Evolutionary conservation across 129 eudicot species (phyloP), one percentile per base, ranked within the genome.

Genomic region (Calendula officinalis): DNA sequence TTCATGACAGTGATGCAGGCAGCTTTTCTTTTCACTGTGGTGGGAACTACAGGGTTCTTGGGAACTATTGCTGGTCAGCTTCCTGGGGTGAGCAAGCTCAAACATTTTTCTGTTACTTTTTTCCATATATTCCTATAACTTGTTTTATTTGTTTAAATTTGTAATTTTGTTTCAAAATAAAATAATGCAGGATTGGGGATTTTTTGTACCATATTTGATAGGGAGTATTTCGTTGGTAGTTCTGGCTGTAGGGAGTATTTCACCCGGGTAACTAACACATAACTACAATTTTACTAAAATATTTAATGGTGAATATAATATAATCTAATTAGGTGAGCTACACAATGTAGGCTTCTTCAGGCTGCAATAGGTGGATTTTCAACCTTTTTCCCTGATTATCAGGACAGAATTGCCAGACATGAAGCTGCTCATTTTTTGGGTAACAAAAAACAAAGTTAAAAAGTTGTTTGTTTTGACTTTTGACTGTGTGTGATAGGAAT

Each of bases 1-100:
- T 75, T 81, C 77, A 68, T 80, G 78, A 80, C 96, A 88, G 97
- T 94, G 80, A 80, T 94, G 97, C 99, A 94, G 99, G 99, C 96
- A 45, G 99, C 97, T 76, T 94, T 94, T 75, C 97, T 94, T 64
- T 76, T 80, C 70, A 85, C 99, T 12, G 99, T 94, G 82, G 99
- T 94, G 62, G 99, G 99, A 56, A 71, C 86, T 58, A 88, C 99
- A 50, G 95, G 97, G 56, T 82, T 80, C 52, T 73, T 94, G 77
- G 99, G 79, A 60, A 64, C 84, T 73, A 83, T 94, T 56, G 92
- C 97, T 65, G 89, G 97, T 38, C 99, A 94, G 78, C 99, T 94
- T 71, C 99, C 99, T 60, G 99, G 99, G 92, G 99, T 94, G 80
- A 84, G 52, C 67, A 1, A 22, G 30, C 30, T 22, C 30, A 0